These are phyloP conservation scores for Triticum aestivum DNA, from an alignment of 176 grass and related monocot species.

Conservation along the genomic window DNA sequence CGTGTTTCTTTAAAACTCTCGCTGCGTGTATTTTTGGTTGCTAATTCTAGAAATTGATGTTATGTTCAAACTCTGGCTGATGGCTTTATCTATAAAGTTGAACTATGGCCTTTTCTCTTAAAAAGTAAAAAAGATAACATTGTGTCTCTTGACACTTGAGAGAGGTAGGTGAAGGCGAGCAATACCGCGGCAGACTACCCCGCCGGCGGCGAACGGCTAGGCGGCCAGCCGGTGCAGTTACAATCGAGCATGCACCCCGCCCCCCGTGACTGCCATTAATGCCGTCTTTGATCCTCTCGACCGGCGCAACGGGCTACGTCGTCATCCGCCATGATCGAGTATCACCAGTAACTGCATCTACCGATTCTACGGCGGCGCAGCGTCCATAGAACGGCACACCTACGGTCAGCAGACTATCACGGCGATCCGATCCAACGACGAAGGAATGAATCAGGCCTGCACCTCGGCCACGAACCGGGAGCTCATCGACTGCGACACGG, in stretches of 20 bases:
- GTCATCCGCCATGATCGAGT: background rate
- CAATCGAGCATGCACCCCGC: slow-evolving; percentile 7
- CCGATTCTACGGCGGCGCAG: slow-evolving; percentile 17
- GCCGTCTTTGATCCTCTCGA: slow-evolving; percentile 23
- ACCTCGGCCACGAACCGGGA: slow-evolving; percentile 22
- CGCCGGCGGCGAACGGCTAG: background rate
- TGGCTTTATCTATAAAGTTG: too few species aligned
- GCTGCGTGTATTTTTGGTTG: too few species aligned
- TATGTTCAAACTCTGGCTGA: too few species aligned
- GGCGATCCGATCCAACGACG: background rate
- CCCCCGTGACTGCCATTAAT: slow-evolving; percentile 41
- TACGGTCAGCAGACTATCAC: slow-evolving; percentile 1
- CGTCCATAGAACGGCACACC: slow-evolving; percentile 53
- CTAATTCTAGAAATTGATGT: too few species aligned
- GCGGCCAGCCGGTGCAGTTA: background rate
- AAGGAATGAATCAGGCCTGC: background rate
- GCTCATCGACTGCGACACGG: slow-evolving; percentile 73
- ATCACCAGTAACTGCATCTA: slow-evolving; percentile 1
- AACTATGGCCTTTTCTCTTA: too few species aligned
- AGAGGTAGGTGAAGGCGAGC: too few species aligned
- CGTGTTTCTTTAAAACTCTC: too few species aligned
- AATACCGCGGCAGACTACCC: too few species aligned
- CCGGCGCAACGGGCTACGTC: background rate
- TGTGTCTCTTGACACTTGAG: too few species aligned
- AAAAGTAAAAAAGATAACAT: too few species aligned